Conservation (phyloP, 257 asterid species). For the Scutellaria galericulata region DNA sequence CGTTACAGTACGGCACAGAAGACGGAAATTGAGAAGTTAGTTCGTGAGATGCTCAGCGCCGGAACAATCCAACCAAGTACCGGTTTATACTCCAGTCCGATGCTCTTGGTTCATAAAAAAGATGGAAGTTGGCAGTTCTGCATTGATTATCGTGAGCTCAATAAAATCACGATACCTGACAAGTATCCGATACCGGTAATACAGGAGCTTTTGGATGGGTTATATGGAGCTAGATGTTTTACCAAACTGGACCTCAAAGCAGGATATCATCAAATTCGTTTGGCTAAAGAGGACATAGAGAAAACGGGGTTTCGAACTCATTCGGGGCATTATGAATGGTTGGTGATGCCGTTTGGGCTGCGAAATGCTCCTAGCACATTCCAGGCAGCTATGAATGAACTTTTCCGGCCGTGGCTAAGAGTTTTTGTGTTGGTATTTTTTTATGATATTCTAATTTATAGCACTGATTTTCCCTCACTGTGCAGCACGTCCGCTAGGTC, state of each 20-base stretch:
- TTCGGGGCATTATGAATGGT: background rate
- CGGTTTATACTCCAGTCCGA: too few species aligned
- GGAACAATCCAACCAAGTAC: too few species aligned
- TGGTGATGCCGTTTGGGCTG: background rate
- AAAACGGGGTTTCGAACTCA: background rate
- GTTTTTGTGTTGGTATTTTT: background rate
- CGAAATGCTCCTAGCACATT: background rate
- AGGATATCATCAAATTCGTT: background rate
- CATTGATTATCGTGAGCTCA: background rate
- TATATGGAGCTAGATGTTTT: background rate
- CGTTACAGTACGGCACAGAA: too few species aligned
- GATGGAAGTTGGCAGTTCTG: too few species aligned
- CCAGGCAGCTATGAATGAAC: background rate
- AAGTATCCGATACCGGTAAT: too few species aligned
- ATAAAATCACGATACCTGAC: too few species aligned
- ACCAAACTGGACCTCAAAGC: background rate
- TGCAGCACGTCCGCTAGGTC: background rate
- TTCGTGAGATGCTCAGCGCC: too few species aligned
- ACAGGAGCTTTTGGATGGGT: too few species aligned
- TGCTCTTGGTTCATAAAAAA: too few species aligned
- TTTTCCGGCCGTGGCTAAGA: background rate
- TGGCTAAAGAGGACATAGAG: background rate
- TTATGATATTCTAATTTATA: background rate
- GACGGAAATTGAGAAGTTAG: too few species aligned
- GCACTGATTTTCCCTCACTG: background rate